Evolutionary conservation across 805 yeast genomes (phyloP), one percentile per base, ranked within the genome.

Genomic region (Lipomyces anomalus): DNA sequence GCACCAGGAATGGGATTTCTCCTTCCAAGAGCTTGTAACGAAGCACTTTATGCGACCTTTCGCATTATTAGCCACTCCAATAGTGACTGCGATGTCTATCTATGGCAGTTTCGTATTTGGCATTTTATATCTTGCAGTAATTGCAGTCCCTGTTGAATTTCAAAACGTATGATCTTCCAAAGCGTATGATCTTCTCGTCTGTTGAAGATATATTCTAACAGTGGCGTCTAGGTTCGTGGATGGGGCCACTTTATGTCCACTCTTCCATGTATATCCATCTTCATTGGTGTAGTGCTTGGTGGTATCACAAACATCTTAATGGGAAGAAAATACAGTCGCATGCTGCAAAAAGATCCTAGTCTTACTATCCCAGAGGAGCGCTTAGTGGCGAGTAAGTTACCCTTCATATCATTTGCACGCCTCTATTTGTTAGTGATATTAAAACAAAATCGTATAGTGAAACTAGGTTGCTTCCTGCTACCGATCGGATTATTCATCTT

Each of bases 1-100:
- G 66, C 95, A 84, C 63, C 97, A 89, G 64, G 90, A 90, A 28
- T 79, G 77, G 62, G 86, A 87, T 41, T 62, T 87, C 63, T 67
- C 83, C 1, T 61, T 84, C 38, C 69, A 68, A 29, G 95, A 88
- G 61, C 70, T 89, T 63, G 57, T 87, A 51, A 73, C 76, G 47
- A 76, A 84, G 21, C 84, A 88, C 68, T 71, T 89, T 44, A 65
- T 77, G 55, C 76, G 96, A 57, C 97, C 97, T 1, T 67, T 90
- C 52, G 80, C 78, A 56, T 85, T 90, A 67, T 78, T 79, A 17
- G 65, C 77, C 23, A 73, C 75, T 3, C 76, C 76, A 0, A 70
- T 72, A 38, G 61, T 70, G 41, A 59, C 67, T 23, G 57, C 68
- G 47, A 56, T 72, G 44, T 68, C 74, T 21, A 32, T 62, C n/a